Evolutionary conservation across 208 protist species (phyloP).

Genomic region (Acanthamoeba quina): DNA sequence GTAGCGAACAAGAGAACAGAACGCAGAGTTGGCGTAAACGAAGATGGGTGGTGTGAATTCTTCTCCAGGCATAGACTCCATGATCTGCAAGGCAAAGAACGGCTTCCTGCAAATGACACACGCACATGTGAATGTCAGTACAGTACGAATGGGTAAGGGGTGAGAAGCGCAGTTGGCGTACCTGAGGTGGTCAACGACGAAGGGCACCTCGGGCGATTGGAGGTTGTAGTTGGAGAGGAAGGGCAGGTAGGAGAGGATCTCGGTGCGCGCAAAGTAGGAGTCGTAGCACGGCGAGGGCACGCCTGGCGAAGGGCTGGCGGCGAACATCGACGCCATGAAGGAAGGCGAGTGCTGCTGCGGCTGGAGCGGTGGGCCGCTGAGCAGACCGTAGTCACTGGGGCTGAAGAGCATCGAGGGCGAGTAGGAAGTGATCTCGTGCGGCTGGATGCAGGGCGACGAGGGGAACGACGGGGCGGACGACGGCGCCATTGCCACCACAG

Average conservation of each 20-base stretch:
- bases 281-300: background rate
- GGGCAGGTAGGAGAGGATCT: slow-evolving; percentile 36
- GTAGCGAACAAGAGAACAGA: slow-evolving; percentile 55
- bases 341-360: background rate
- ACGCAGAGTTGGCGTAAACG: slow-evolving; percentile 48
- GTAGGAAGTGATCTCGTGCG: slow-evolving; percentile 43
- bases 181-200: slow-evolving; percentile 26
- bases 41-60: slow-evolving; percentile 54
- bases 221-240: slow-evolving; percentile 66
- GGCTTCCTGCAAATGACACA: background rate
- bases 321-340: background rate
- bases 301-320: background rate
- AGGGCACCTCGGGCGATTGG: background rate
- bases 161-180: background rate
- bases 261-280: background rate
- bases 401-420: slow-evolving; percentile 49
- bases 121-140: background rate
- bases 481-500: background rate
- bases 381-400: background rate
- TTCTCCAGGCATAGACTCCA: slow-evolving; percentile 56
- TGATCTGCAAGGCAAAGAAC: slow-evolving; percentile 51
- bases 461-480: background rate
- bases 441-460: background rate
- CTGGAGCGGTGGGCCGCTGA: background rate
- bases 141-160: background rate